Evolutionary conservation across 176 grass and related monocot genomes (phyloP).

Genomic region (Zoysia japonica): DNA sequence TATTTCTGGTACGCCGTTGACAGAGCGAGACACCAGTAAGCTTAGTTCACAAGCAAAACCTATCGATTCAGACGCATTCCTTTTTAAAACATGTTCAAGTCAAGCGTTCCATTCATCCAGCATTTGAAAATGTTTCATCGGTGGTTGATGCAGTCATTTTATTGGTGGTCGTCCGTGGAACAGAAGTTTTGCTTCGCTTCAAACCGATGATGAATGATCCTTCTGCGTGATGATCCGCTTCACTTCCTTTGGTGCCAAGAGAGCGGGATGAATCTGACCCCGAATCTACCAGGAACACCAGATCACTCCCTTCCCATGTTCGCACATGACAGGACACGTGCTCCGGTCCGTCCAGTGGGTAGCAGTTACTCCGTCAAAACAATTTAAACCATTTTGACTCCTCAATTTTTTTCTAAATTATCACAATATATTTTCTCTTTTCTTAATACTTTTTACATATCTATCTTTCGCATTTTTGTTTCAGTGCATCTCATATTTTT

Average conservation of each 20-base stretch:
- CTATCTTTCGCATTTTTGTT: too few relatives aligned
- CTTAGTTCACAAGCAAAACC: neutral
- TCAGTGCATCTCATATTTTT: too few relatives aligned
- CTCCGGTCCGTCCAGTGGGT: conserved; percentile 6
- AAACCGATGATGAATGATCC: neutral
- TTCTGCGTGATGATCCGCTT: neutral
- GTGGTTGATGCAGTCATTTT: neutral
- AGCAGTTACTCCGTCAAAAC: neutral
- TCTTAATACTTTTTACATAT: too few relatives aligned
- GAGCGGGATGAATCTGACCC: conserved; percentile 7
- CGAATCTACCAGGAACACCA: conserved; percentile 30
- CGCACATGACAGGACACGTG: conserved; percentile 11
- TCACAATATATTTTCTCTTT: too few relatives aligned
- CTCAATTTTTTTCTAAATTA: too few relatives aligned
- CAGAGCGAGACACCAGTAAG: neutral
- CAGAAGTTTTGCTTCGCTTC: neutral
- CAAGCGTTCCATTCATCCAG: neutral
- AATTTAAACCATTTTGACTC: too few relatives aligned
- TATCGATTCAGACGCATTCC: neutral
- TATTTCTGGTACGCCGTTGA: neutral
- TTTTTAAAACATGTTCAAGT: neutral
- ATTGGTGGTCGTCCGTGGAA: neutral
- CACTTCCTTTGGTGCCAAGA: neutral
- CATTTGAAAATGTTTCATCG: neutral
- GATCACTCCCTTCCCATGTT: neutral